Evolutionary conservation across 2,329 filamentous ascomycete species (phyloP).

Genomic region (Penicillium sp.): DNA sequence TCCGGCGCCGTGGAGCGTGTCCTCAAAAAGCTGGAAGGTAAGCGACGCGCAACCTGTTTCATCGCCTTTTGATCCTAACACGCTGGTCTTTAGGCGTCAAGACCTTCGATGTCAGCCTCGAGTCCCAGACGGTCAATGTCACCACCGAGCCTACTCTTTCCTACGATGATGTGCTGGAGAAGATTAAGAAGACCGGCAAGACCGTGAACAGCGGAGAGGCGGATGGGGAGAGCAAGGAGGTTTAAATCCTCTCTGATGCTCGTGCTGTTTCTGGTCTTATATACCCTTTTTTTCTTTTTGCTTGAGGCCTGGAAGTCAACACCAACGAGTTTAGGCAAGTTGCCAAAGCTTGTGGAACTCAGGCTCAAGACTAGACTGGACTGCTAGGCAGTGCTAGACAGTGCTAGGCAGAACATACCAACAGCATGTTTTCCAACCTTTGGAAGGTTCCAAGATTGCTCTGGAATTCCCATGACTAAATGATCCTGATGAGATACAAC

Average conservation of each 20-base stretch:
- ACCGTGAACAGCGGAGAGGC: conserved; percentile 67
- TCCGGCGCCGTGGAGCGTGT: conserved; percentile 90
- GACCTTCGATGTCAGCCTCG: conserved; percentile 81
- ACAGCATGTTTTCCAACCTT: not conserved
- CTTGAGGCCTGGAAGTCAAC: not conserved
- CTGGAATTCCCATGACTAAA: not conserved
- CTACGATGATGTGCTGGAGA: conserved; percentile 78
- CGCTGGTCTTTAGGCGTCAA: conserved; percentile 66
- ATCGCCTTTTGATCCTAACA: not conserved
- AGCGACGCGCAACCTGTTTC: conserved; percentile 27
- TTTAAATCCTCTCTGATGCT: conserved; percentile 25
- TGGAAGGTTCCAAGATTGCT: not conserved
- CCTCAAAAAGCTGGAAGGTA: conserved; percentile 87
- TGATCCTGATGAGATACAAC: not conserved
- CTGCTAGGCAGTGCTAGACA: not conserved
- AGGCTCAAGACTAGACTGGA: not conserved
- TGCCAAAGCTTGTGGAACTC: not conserved
- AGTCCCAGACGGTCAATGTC: conserved; percentile 78
- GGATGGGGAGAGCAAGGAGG: conserved; percentile 40
- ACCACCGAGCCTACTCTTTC: conserved; percentile 65
- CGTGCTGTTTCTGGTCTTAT: not conserved
- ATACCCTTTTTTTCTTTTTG: not conserved
- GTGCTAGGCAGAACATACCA: not conserved
- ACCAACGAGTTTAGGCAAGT: not conserved
- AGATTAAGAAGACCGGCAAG: conserved; percentile 95